phyloP scores from a whole-genome alignment of 495 filamentous ascomycete genomes.

The Pyrenula massariospora region DNA sequence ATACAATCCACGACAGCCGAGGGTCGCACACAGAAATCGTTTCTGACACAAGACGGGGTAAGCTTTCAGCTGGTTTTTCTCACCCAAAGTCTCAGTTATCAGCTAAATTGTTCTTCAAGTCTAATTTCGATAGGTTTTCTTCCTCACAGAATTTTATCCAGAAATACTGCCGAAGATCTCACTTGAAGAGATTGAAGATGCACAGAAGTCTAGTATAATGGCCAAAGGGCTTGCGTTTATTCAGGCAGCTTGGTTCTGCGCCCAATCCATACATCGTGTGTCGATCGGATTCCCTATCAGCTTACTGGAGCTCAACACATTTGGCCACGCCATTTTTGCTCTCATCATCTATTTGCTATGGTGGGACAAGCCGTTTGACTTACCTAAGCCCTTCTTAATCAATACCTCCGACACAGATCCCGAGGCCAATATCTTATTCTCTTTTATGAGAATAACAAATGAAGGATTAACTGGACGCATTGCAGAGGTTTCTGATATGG shows the following conservation, averaged over 20 bases:
- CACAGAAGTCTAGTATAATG: slow-evolving; percentile 18
- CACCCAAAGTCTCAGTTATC: too few species aligned
- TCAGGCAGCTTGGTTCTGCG: slow-evolving; percentile 20
- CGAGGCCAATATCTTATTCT: neutral
- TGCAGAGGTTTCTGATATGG: neutral
- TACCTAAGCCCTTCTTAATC: neutral
- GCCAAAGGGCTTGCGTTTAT: slow-evolving; percentile 18
- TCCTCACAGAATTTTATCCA: neutral
- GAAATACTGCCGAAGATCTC: slow-evolving; percentile 9
- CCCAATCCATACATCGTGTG: slow-evolving; percentile 12
- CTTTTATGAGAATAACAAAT: neutral
- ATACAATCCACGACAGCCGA: too few species aligned
- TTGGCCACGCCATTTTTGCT: slow-evolving; percentile 19
- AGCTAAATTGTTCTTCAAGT: neutral
- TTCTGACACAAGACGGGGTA: neutral
- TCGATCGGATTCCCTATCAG: slow-evolving; percentile 9
- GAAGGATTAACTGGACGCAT: neutral
- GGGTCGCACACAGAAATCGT: neutral
- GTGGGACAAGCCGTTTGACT: slow-evolving; percentile 23
- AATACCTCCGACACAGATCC: neutral
- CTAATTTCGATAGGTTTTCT: neutral
- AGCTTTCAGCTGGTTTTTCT: too few species aligned
- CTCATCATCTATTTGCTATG: slow-evolving; percentile 20
- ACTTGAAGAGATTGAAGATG: slow-evolving; percentile 12
- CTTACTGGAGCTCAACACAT: slow-evolving; percentile 20